Evolutionary conservation across 495 filamentous ascomycete species (phyloP).

Genomic region (Xylaria venustula): DNA sequence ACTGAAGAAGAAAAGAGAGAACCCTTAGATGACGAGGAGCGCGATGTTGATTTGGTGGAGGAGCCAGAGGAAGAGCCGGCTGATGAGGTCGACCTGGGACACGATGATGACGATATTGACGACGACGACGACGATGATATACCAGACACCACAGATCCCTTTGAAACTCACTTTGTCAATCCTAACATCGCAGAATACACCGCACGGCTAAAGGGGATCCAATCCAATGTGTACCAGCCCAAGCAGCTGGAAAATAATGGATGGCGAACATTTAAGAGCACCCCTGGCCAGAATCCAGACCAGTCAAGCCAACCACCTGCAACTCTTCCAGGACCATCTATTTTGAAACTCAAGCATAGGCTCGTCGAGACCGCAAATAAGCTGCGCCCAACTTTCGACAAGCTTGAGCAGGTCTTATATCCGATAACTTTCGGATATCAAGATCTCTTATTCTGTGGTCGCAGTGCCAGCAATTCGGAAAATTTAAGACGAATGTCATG

Average conservation of each 20-base stretch:
- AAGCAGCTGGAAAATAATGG: conserved; percentile 43
- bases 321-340: conserved; percentile 35
- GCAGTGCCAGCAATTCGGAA: conserved; percentile 62
- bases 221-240: conserved; percentile 60
- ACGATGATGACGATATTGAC: conserved; percentile 37
- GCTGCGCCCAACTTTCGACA: conserved; percentile 44
- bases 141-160: conserved; percentile 65
- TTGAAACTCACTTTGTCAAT: conserved; percentile 72
- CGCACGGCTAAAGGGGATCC: conserved; percentile 48
- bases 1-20: conserved; percentile 24
- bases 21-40: conserved; percentile 31
- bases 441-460: conserved; percentile 75
- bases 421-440: conserved; percentile 72
- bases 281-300: conserved; percentile 29
- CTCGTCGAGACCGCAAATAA: conserved; percentile 29
- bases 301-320: conserved; percentile 20
- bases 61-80: conserved; percentile 48
- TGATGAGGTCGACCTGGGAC: conserved; percentile 25
- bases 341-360: conserved; percentile 63
- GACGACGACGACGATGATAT: conserved; percentile 48
- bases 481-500: conserved; percentile 70
- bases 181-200: conserved; percentile 57
- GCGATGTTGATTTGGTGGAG: conserved; percentile 46
- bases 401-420: conserved; percentile 50
- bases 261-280: conserved; percentile 37